Evolutionary conservation across 495 filamentous ascomycete species (phyloP).

Genomic region (Aspergillus coremiiformis): DNA sequence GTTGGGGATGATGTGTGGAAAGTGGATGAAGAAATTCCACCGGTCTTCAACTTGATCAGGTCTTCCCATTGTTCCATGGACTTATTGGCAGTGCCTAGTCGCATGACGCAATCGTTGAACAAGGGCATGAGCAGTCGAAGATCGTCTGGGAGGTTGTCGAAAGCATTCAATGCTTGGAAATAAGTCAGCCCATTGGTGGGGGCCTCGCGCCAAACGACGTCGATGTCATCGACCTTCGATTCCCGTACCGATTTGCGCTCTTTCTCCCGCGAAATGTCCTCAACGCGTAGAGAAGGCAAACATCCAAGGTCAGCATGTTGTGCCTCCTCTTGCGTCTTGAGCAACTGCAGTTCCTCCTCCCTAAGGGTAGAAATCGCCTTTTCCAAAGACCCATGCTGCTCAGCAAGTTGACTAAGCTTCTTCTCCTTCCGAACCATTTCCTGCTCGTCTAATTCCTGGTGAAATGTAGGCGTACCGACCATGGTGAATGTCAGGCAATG

Average conservation of each 20-base stretch:
- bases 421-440: constrained; percentile 60
- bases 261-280: constrained; percentile 76
- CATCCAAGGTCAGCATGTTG: constrained; percentile 77
- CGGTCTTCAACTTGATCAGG: constrained; percentile 90
- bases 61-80: constrained; percentile 95
- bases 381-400: constrained; percentile 60
- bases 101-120: constrained; percentile 88
- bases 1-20: constrained; percentile 67
- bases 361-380: constrained; percentile 62
- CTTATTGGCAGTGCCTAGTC: constrained; percentile 77
- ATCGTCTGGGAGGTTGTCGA: constrained; percentile 76
- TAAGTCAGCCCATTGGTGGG: constrained; percentile 95
- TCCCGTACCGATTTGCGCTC: constrained; percentile 63
- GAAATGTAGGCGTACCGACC: constrained; percentile 71
- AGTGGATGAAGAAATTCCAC: constrained; percentile 77
- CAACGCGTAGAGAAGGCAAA: constrained; percentile 77
- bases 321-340: constrained; percentile 74
- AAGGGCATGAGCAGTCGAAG: constrained; percentile 78
- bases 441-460: constrained; percentile 64
- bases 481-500: constrained; percentile 88
- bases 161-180: constrained; percentile 77
- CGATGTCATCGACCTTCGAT: constrained; percentile 55
- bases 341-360: constrained; percentile 68
- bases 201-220: constrained; percentile 84
- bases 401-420: constrained; percentile 63